Evolutionary conservation across 2,329 filamentous ascomycete species (phyloP).

Genomic region (Colletotrichum viniferum): DNA sequence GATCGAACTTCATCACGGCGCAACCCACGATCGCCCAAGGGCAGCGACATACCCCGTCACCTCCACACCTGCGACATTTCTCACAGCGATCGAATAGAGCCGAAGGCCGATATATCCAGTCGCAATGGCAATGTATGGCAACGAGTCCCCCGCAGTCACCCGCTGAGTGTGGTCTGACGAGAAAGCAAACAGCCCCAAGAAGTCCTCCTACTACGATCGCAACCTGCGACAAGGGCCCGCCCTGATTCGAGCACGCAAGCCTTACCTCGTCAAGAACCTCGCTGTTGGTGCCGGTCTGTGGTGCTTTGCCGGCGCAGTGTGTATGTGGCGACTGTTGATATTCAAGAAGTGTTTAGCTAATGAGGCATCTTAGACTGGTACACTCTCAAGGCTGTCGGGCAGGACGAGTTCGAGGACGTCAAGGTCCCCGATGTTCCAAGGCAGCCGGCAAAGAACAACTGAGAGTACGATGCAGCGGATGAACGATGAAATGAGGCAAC

Average conservation of each 20-base stretch:
- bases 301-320: conserved; percentile 80
- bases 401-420: conserved; percentile 97
- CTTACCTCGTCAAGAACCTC: conserved; percentile 90
- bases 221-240: conserved; percentile 85
- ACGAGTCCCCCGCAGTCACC: not conserved
- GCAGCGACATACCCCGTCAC: not conserved
- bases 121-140: conserved; percentile 10
- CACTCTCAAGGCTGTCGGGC: conserved; percentile 82
- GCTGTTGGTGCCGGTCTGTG: conserved; percentile 79
- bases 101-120: not conserved
- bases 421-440: conserved; percentile 79
- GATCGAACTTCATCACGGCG: conserved; percentile 11
- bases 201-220: conserved; percentile 86
- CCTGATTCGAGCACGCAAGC: conserved; percentile 87
- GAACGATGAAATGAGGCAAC: not conserved
- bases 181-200: conserved; percentile 42
- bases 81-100: not conserved
- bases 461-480: not conserved
- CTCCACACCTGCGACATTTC: accelerated
- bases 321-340: conserved; percentile 62
- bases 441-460: conserved; percentile 45
- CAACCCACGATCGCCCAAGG: not conserved
- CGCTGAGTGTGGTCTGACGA: conserved; percentile 18
- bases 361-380: conserved; percentile 54
- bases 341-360: not conserved